phyloP scores from a whole-genome alignment of 2,329 filamentous ascomycete species.

The Paecilomyces niveus region DNA sequence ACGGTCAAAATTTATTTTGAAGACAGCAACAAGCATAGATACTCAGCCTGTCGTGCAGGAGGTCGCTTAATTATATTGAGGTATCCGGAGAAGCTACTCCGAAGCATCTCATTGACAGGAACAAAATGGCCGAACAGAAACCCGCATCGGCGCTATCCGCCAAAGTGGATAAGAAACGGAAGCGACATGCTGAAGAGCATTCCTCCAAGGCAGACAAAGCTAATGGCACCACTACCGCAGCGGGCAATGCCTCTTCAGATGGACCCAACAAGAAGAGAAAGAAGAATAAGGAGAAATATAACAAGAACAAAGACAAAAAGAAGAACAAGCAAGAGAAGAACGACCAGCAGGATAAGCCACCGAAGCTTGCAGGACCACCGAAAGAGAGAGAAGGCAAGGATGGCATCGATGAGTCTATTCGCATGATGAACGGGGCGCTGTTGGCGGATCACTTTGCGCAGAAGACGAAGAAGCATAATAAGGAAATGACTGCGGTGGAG shows the following conservation, averaged over 20 bases:
- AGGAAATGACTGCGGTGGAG: slow-evolving; percentile 75
- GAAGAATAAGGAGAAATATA: slow-evolving; percentile 17
- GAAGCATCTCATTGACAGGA: slow-evolving; percentile 1
- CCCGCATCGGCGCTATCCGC: slow-evolving; percentile 18
- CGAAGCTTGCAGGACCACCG: slow-evolving; percentile 2
- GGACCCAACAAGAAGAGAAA: slow-evolving; percentile 24
- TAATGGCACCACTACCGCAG: slow-evolving; percentile 9
- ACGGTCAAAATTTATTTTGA: slow-evolving; percentile 6
- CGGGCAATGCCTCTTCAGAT: slow-evolving; percentile 12
- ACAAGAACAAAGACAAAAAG: slow-evolving; percentile 11
- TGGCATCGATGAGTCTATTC: slow-evolving; percentile 72
- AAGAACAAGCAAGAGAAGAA: slow-evolving; percentile 16
- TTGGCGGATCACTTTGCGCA: slow-evolving; percentile 81
- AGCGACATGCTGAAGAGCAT: slow-evolving; percentile 27
- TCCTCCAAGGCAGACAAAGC: slow-evolving; percentile 18
- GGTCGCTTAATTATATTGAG: not conserved
- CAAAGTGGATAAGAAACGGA: slow-evolving; percentile 35
- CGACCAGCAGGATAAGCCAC: slow-evolving; percentile 13
- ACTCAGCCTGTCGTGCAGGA: not conserved
- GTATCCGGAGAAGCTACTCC: not conserved
- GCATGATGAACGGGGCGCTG: slow-evolving; percentile 73
- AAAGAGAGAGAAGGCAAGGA: slow-evolving; percentile 54
- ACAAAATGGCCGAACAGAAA: not conserved
- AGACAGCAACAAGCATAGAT: not conserved
- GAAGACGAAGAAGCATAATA: slow-evolving; percentile 68